Evolutionary conservation across 2,329 filamentous ascomycete genomes (phyloP).

Genomic region (Sporothrix brasiliensis): DNA sequence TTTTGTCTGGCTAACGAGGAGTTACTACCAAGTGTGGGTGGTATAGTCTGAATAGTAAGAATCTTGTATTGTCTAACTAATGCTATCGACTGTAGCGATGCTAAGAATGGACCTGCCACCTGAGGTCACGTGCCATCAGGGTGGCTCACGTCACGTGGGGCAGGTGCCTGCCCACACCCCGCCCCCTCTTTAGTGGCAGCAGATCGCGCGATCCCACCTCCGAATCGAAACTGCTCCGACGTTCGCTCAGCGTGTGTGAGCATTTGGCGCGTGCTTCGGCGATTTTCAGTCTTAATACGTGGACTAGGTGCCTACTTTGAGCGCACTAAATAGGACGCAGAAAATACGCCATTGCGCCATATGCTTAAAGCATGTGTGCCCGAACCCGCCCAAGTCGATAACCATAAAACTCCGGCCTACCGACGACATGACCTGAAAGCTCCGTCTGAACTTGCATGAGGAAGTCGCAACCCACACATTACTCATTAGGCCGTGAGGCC

Average conservation of each 20-base stretch:
- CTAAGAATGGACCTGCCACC: too few species aligned
- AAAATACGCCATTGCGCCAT: slow-evolving; percentile 27
- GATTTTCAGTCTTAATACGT: neutral
- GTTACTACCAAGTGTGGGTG: too few species aligned
- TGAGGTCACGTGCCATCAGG: too few species aligned
- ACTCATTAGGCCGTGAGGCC: slow-evolving; percentile 1
- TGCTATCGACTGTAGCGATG: too few species aligned
- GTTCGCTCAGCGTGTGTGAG: neutral
- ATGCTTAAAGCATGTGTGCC: neutral
- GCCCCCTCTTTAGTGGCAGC: slow-evolving; percentile 4
- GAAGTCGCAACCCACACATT: neutral
- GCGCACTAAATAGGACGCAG: slow-evolving; percentile 9
- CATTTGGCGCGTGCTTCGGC: slow-evolving; percentile 6
- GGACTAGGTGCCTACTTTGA: slow-evolving; percentile 10
- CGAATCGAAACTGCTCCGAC: slow-evolving; percentile 5
- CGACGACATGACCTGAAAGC: slow-evolving; percentile 1
- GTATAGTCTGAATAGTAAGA: too few species aligned
- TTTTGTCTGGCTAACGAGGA: too few species aligned
- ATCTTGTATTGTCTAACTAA: too few species aligned
- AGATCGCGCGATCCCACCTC: slow-evolving; percentile 13
- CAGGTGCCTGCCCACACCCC: too few species aligned
- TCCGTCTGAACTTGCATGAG: neutral
- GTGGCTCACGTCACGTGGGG: too few species aligned
- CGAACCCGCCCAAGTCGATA: slow-evolving; percentile 8
- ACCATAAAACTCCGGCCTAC: slow-evolving; percentile 22